phyloP scores from a whole-genome alignment of 2,329 filamentous ascomycete species.

The Neonectria neomacrospora region DNA sequence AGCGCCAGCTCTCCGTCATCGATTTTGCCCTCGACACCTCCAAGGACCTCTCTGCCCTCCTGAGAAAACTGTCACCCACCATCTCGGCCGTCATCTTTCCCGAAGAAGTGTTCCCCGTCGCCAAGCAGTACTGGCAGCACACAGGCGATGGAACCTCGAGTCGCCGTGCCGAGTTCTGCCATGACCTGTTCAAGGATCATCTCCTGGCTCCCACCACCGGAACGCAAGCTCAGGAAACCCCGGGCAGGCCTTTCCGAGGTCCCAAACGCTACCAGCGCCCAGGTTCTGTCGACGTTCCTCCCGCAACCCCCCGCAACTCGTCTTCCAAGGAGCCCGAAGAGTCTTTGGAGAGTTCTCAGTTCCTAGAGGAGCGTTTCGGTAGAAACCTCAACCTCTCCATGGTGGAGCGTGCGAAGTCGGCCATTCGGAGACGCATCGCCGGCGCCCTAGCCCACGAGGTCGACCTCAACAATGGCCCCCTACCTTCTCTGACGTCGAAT shows the following conservation, averaged over 20 bases:
- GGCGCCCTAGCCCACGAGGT: conserved; percentile 81
- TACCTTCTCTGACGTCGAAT: conserved; percentile 52
- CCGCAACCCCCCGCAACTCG: conserved; percentile 32
- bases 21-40: conserved; percentile 71
- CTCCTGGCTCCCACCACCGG: conserved; percentile 57
- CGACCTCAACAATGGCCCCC: conserved; percentile 55
- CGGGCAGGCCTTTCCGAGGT: conserved; percentile 67
- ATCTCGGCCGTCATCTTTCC: conserved; percentile 80
- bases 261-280: conserved; percentile 81
- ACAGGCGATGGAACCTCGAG: conserved; percentile 93
- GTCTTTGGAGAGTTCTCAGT: conserved; percentile 76
- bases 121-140: conserved; percentile 99
- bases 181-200: conserved; percentile 76
- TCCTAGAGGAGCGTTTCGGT: conserved; percentile 94
- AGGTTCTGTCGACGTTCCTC: conserved; percentile 50
- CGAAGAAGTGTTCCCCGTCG: conserved; percentile 71
- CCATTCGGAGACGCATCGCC: conserved; percentile 87
- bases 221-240: conserved; percentile 40
- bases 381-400: conserved; percentile 86
- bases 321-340: conserved; percentile 49
- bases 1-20: conserved; percentile 63
- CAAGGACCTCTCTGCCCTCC: conserved; percentile 60
- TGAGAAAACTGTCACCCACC: conserved; percentile 66
- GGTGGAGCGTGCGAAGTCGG: conserved; percentile 83
- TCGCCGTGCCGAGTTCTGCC: conserved; percentile 89